Evolutionary conservation across 2,329 filamentous ascomycete genomes (phyloP).

Genomic region (Claviceps africana): DNA sequence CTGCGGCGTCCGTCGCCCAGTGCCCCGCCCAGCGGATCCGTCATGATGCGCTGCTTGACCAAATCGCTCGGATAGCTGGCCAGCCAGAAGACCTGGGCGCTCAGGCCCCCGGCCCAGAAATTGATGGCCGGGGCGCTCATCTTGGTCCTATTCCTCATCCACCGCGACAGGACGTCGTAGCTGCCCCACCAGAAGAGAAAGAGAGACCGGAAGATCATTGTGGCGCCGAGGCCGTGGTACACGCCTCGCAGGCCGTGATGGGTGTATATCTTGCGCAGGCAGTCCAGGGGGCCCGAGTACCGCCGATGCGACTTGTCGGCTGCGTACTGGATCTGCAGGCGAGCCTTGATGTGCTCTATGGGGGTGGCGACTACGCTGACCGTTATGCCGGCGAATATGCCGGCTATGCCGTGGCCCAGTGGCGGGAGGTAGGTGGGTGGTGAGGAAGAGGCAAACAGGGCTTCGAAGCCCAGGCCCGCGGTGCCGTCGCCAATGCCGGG

Average conservation of each 20-base stretch:
- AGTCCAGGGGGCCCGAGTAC: conserved; percentile 82
- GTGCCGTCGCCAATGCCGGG: conserved; percentile 13
- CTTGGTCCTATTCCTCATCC: conserved; percentile 50
- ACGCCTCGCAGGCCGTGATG: conserved; percentile 65
- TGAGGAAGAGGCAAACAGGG: neutral
- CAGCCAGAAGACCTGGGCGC: conserved; percentile 89
- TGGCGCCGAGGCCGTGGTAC: conserved; percentile 75
- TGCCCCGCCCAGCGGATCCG: conserved; percentile 65
- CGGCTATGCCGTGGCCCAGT: conserved; percentile 75
- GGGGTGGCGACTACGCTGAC: conserved; percentile 89
- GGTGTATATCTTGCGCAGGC: conserved; percentile 53
- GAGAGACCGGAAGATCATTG: conserved; percentile 76
- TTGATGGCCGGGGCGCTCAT: conserved; percentile 72
- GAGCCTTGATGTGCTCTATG: conserved; percentile 88
- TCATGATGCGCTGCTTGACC: conserved; percentile 95
- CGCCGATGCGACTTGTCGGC: conserved; percentile 61
- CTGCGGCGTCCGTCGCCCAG: conserved; percentile 52
- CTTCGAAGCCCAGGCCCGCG: conserved; percentile 7
- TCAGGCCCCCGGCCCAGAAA: conserved; percentile 92
- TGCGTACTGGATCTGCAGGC: conserved; percentile 87
- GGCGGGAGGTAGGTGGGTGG: conserved; percentile 45
- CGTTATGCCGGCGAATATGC: conserved; percentile 73
- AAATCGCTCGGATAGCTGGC: conserved; percentile 86
- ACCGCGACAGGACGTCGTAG: conserved; percentile 70
- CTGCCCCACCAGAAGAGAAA: conserved; percentile 99